phyloP scores from a whole-genome alignment of 2,329 filamentous ascomycete species.

The Thermothelomyces thermophilus region DNA sequence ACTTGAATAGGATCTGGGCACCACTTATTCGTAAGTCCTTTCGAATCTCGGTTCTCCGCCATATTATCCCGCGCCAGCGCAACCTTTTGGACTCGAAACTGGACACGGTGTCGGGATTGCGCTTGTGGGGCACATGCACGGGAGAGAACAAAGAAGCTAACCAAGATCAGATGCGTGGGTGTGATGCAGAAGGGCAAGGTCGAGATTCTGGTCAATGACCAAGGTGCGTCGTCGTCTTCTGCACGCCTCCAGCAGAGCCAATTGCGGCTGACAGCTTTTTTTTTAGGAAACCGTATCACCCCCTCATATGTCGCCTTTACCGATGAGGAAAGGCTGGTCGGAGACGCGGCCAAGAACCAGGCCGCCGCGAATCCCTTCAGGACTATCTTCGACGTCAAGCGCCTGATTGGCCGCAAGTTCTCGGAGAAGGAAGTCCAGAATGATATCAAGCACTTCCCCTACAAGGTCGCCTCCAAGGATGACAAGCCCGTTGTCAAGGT shows the following conservation, averaged over 20 bases:
- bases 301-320: slow-evolving; percentile 90
- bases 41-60: not conserved
- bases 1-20: slow-evolving; percentile 63
- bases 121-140: not conserved
- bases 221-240: slow-evolving; percentile 36
- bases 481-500: slow-evolving; percentile 87
- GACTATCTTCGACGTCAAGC: slow-evolving; percentile 97
- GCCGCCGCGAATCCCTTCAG: slow-evolving; percentile 96
- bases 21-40: slow-evolving; percentile 52
- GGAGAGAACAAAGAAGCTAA: slow-evolving; percentile 15
- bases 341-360: slow-evolving; percentile 97
- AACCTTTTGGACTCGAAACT: not conserved
- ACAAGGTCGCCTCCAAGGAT: slow-evolving; percentile 84
- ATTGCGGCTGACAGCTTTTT: slow-evolving; percentile 5
- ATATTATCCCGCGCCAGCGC: not conserved
- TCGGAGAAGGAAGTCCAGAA: slow-evolving; percentile 84
- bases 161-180: slow-evolving; percentile 62
- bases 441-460: slow-evolving; percentile 99
- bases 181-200: slow-evolving; percentile 95
- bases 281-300: slow-evolving; percentile 65
- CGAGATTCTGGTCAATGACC: slow-evolving; percentile 92
- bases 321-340: slow-evolving; percentile 92
- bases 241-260: not conserved
- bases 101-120: slow-evolving; percentile 15
- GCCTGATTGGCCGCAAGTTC: slow-evolving; percentile 97